Base-by-base conservation (phyloP, 78 protist species). In the Dictyostelium purpureum region DNA sequence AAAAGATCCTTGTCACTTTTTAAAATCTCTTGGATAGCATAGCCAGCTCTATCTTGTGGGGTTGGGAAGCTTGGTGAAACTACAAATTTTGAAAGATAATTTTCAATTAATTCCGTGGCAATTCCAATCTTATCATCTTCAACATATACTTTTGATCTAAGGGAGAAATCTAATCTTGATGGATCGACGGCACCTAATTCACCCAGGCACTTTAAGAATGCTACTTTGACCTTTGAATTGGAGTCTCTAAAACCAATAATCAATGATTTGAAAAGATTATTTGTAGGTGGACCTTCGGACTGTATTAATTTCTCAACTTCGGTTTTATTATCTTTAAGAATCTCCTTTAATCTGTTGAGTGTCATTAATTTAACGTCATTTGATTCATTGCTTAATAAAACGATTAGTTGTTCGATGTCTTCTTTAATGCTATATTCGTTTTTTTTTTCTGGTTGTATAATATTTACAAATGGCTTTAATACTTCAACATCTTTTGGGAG, bases 101-200 rank as follows among this genome's bases (percentile, higher is more conserved):
- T 43, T 28, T 67, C 87, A 26, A 92, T 83, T 31, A 92, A 43
- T 2, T 81, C 88, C 0, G 61, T 24, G 0, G 83, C 95, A 0
- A 92, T 88, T 16, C 19, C 40, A 40, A 35, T 26, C 10, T 51
- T 26, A 21, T 52, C 77, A 43, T 78, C 76, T 45, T 88, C 94
- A 2, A 43, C 38, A 24, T n/a, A 9, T 5, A 56, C 11, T 57
- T 71, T 74, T 26, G 37, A 63, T 54, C 89, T 87, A 11, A 90
- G 70, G 6, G 28, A 19, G 26, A 80, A 65, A 35, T 90, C 79
- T 16, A 90, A 65, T 26, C 40, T 35, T 6, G 56, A 71, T 0
- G 95, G 95, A 75, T 90, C 95, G 6, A 90, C 54, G 1, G 95
- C 95, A 52, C 95, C 95, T 35, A 90, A 61, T 33, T 80, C 95